phyloP scores from a whole-genome alignment of 345 rosid species.

The Lagerstroemia speciosa region DNA sequence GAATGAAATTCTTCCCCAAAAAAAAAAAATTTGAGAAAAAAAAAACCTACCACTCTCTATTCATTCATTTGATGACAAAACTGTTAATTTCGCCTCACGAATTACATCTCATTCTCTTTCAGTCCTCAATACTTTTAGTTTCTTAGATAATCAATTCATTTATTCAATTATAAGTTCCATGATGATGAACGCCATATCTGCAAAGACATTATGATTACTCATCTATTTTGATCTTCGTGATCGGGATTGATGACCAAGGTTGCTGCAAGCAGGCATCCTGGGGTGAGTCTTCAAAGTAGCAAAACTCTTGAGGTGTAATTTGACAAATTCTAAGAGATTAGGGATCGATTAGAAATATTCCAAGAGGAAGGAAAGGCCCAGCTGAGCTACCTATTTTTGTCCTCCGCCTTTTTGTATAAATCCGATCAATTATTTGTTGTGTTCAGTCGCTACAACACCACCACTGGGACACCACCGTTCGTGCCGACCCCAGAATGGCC shows the following conservation, averaged over 20 bases:
- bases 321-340: neutral
- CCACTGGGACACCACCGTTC: neutral
- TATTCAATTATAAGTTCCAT: too few species aligned
- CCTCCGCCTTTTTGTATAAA: neutral
- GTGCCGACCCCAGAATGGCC: conserved; percentile 9
- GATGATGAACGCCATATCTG: too few species aligned
- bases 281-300: neutral
- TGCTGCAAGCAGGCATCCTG: neutral
- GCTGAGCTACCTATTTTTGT: neutral
- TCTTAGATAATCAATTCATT: neutral
- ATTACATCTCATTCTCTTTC: neutral
- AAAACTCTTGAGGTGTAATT: neutral
- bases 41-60: neutral
- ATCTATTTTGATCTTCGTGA: too few species aligned
- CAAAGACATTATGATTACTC: too few species aligned
- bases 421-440: neutral
- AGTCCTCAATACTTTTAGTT: neutral
- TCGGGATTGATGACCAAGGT: too few species aligned
- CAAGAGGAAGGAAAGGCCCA: neutral
- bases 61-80: neutral
- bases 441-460: neutral
- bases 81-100: neutral
- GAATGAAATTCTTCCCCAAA: neutral
- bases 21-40: too few species aligned
- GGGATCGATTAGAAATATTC: neutral